Percentiles rank a stretch among this genome's conserved stretches.
Evolutionary conservation across 257 asterid genomes (phyloP).

Genomic region (Buddleja alternifolia): DNA sequence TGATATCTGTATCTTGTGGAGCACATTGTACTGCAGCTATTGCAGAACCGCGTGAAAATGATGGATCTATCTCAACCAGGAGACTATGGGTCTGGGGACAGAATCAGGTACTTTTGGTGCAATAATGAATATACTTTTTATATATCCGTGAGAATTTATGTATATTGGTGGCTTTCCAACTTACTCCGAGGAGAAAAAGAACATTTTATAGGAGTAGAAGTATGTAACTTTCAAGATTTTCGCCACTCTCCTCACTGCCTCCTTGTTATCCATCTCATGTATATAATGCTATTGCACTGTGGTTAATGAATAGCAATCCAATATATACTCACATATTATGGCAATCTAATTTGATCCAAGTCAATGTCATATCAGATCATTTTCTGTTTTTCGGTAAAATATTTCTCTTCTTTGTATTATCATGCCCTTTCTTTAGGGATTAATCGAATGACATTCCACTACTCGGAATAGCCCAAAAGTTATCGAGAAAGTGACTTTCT

Average conservation of each 20-base stretch:
- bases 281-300: too few relatives aligned
- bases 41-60: slow-evolving; percentile 84
- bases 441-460: background rate
- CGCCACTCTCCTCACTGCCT: too few relatives aligned
- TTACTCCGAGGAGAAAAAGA: too few relatives aligned
- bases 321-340: too few relatives aligned
- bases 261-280: too few relatives aligned
- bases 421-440: background rate
- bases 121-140: too few relatives aligned
- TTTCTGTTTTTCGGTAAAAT: background rate
- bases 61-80: slow-evolving; percentile 70
- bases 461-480: background rate
- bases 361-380: too few relatives aligned
- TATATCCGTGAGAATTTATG: too few relatives aligned
- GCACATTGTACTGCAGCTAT: slow-evolving; percentile 94
- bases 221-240: background rate
- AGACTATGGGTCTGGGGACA: slow-evolving; percentile 99
- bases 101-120: slow-evolving; percentile 66
- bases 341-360: too few relatives aligned
- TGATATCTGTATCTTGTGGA: slow-evolving; percentile 86
- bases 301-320: too few relatives aligned
- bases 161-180: too few relatives aligned
- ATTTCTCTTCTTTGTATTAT: background rate
- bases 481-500: background rate
- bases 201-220: too few relatives aligned